Conservation (phyloP, 202 grass and related monocot genomes). For the Dendrocalamus latiflorus region DNA sequence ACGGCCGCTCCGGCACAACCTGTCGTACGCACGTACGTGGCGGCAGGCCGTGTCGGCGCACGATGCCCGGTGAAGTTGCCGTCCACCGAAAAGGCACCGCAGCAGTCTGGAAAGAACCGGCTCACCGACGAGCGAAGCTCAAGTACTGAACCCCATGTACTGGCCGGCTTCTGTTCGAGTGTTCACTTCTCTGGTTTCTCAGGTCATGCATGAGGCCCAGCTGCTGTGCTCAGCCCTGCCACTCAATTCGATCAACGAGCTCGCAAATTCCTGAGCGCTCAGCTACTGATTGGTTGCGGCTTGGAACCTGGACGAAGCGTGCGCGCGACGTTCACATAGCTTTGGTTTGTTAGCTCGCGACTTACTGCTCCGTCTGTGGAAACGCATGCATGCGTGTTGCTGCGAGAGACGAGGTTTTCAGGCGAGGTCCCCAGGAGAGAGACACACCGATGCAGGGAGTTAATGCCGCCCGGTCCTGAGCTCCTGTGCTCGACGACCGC, state of each 20-base stretch:
- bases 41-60: conserved; percentile 21
- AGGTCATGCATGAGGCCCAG: neutral
- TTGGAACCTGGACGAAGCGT: neutral
- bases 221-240: neutral
- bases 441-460: neutral
- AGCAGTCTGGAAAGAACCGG: neutral
- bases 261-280: no score
- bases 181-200: neutral
- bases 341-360: neutral
- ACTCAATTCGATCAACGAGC: no score
- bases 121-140: neutral
- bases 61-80: neutral
- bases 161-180: neutral
- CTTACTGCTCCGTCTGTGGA: neutral
- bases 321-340: neutral
- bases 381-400: neutral
- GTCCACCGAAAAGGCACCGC: neutral
- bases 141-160: neutral
- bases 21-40: neutral
- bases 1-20: neutral
- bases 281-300: neutral
- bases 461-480: neutral
- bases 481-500: neutral
- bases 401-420: neutral
- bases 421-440: neutral